Evolutionary conservation across 2,329 filamentous ascomycete genomes (phyloP).

Genomic region (Claviceps sorghi): DNA sequence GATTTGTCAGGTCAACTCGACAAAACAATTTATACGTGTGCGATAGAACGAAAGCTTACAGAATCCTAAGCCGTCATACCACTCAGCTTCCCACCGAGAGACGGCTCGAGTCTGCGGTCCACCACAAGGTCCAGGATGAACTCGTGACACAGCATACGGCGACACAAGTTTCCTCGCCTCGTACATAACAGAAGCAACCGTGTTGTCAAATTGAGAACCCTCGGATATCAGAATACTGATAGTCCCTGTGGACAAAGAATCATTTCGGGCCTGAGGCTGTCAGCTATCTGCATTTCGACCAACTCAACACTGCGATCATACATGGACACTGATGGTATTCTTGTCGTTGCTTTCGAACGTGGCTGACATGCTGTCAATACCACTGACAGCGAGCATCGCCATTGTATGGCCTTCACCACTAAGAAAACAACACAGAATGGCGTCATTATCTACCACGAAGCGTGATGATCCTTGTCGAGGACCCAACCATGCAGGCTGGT

Average conservation of each 20-base stretch:
- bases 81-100: constrained; percentile 62
- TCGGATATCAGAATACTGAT: constrained; percentile 56
- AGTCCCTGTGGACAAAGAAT: constrained; percentile 39
- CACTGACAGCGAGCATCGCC: constrained; percentile 65
- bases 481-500: constrained; percentile 74
- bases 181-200: constrained; percentile 71
- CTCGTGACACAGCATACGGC: constrained; percentile 26
- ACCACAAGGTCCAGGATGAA: constrained; percentile 31
- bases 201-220: constrained; percentile 57
- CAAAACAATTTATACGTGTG: neutral
- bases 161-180: constrained; percentile 50
- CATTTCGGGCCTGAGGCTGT: constrained; percentile 43
- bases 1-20: constrained; percentile 8
- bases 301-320: constrained; percentile 23
- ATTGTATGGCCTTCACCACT: constrained; percentile 57
- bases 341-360: constrained; percentile 49
- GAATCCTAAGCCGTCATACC: constrained; percentile 87
- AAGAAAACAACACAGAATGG: constrained; percentile 64
- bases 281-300: constrained; percentile 6
- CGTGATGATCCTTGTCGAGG: constrained; percentile 63
- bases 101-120: constrained; percentile 33
- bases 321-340: constrained; percentile 54
- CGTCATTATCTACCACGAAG: constrained; percentile 62
- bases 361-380: constrained; percentile 54
- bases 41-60: constrained; percentile 35